Evolutionary conservation across 2,329 filamentous ascomycete genomes (phyloP), one percentile per base, ranked within the genome.

Genomic region (Lecanicillium sp.): DNA sequence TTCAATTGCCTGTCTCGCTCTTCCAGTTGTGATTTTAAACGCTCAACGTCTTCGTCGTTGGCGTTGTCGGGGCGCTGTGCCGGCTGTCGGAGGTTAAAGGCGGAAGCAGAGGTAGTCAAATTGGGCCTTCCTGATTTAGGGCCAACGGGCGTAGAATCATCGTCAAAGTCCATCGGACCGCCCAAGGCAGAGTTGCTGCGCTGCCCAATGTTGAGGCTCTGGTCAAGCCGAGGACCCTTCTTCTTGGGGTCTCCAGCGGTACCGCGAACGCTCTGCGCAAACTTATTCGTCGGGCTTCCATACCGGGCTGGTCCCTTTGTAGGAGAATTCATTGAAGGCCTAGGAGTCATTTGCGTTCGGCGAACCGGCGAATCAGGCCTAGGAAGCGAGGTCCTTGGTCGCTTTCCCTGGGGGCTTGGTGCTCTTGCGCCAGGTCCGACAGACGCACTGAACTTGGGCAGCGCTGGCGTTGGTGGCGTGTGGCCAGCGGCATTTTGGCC

Each of bases 381-480:
- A 37, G 85, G 78, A n/a, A 95, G 68, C 2, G 89, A 94, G 8
- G 81, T 79, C 42, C 88, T 78, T 32, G 78, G 64, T 12, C 43
- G 50, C 57, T 85, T 89, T 50, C 80, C 75, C 34, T 75, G 67
- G 3, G 88, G 85, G 52, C 83, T 90, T 17, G 79, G 58, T 19
- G 81, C 78, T 54, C 83, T 75, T 29, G 53, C 52, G 9, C 78
- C 76, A 6, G 85, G 84, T 1, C 88, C 88, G 32, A 94, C 69
- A 0, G 89, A 94, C 60, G 94, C 85, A 56, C 87, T 92, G 64
- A 95, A 92, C 55, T 89, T 89, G 40, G 83, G 73, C 35, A 85
- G 50, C 1, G 73, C 73, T 0, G 81, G 75, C 0, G 74, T 80
- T 3, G 81, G 76, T 20, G 83, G 73, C 16, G 81, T 78, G 54